Percentiles rank a stretch among this genome's conserved stretches.
Conservation (phyloP, 176 grass and related monocot species). For the Juncus effusus region DNA sequence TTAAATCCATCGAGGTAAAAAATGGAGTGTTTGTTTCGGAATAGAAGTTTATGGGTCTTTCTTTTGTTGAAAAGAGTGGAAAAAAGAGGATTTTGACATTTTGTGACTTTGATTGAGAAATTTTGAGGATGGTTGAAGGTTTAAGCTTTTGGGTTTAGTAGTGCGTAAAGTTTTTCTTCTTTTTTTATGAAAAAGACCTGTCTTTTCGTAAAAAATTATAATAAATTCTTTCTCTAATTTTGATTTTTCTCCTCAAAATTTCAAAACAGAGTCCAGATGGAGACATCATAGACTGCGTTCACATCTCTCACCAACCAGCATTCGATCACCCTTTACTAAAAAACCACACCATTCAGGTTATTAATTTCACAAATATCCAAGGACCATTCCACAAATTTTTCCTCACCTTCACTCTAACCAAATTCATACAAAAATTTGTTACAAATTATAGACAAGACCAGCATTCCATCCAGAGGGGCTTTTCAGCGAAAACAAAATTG, state of each 20-base stretch:
- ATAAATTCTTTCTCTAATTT: background rate
- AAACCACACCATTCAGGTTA: conserved; percentile 59
- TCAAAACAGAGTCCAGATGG: conserved; percentile 53
- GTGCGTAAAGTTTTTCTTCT: background rate
- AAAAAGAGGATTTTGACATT: background rate
- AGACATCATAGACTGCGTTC: conserved; percentile 74
- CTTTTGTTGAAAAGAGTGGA: conserved; percentile 2
- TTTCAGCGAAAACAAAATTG: conserved; percentile 40
- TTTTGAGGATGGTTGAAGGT: background rate
- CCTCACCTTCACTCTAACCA: background rate
- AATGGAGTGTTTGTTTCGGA: conserved; percentile 18
- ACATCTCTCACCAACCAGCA: conserved; percentile 61
- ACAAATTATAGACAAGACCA: conserved; percentile 37
- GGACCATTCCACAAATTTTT: background rate
- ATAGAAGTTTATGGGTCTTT: background rate
- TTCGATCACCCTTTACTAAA: conserved; percentile 74
- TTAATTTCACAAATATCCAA: background rate
- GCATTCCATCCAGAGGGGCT: conserved; percentile 59
- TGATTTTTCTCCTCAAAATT: background rate
- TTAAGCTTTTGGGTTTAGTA: background rate
- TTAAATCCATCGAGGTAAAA: conserved; percentile 56
- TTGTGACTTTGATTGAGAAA: background rate
- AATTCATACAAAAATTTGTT: background rate
- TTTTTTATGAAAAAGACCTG: background rate
- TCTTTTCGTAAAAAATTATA: background rate